Percentiles rank a stretch among this genome's conserved stretches.
phyloP scores from a whole-genome alignment of 2,329 filamentous ascomycete species.

The Taxawa tesnikishii region DNA sequence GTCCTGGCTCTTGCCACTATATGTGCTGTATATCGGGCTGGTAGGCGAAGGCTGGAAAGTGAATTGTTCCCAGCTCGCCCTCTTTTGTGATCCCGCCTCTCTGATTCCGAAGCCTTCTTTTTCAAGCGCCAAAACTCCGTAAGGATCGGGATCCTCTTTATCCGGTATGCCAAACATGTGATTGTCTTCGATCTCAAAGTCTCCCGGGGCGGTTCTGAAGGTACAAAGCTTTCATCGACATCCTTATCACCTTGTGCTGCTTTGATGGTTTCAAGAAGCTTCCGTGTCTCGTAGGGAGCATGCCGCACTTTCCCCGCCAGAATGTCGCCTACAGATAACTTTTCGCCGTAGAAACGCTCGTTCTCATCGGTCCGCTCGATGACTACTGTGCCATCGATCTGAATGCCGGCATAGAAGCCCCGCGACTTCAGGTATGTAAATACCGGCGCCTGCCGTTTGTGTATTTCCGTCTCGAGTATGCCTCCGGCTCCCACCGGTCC shows the following conservation, averaged over 20 bases:
- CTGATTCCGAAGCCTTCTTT: slow-evolving; percentile 80
- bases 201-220: slow-evolving; percentile 64
- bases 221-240: slow-evolving; percentile 56
- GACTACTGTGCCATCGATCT: slow-evolving; percentile 76
- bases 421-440: slow-evolving; percentile 84
- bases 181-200: slow-evolving; percentile 46
- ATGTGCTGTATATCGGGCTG: slow-evolving; percentile 55
- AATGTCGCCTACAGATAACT: slow-evolving; percentile 50
- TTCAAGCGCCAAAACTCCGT: slow-evolving; percentile 80
- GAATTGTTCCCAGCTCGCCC: slow-evolving; percentile 68
- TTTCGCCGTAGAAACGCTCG: slow-evolving; percentile 67
- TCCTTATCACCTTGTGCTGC: slow-evolving; percentile 74
- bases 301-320: slow-evolving; percentile 46
- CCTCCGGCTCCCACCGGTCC: slow-evolving; percentile 71
- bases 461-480: slow-evolving; percentile 55
- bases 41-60: slow-evolving; percentile 67
- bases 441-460: slow-evolving; percentile 57
- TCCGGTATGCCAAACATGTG: slow-evolving; percentile 66
- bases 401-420: slow-evolving; percentile 77
- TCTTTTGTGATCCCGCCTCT: slow-evolving; percentile 67
- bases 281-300: slow-evolving; percentile 42
- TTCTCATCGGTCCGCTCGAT: slow-evolving; percentile 84
- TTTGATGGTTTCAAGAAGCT: slow-evolving; percentile 72
- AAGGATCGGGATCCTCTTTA: slow-evolving; percentile 76
- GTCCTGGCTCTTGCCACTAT: slow-evolving; percentile 49